Conservation (phyloP, 768 basidiomycete species). For the Sistotremastrum suecicum region DNA sequence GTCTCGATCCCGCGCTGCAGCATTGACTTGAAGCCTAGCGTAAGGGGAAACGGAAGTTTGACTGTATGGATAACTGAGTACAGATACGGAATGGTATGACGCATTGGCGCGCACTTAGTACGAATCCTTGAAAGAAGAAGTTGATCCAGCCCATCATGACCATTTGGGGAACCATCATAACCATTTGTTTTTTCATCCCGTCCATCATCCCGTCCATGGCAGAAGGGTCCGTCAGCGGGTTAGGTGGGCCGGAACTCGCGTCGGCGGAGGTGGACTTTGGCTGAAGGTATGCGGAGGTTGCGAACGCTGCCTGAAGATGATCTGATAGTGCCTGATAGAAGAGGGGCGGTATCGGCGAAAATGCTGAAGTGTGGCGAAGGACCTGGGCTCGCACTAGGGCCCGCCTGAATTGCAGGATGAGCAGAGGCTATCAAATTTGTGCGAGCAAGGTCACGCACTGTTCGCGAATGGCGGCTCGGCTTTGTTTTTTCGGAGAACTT, state of each 20-base stretch:
- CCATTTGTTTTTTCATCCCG: slow-evolving; percentile 97
- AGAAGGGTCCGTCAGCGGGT: slow-evolving; percentile 78
- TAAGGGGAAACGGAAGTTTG: slow-evolving; percentile 92
- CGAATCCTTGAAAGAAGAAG: slow-evolving; percentile 98
- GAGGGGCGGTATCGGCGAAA: slow-evolving; percentile 64
- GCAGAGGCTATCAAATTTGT: slow-evolving; percentile 7
- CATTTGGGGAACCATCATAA: slow-evolving; percentile 99
- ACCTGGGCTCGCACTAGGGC: slow-evolving; percentile 74
- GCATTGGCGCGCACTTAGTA: slow-evolving; percentile 64
- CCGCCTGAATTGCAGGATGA: slow-evolving; percentile 29
- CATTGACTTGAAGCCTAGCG: slow-evolving; percentile 95
- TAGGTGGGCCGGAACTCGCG: slow-evolving; percentile 44
- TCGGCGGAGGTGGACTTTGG: slow-evolving; percentile 57
- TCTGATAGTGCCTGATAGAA: slow-evolving; percentile 67
- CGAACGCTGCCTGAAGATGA: slow-evolving; percentile 57
- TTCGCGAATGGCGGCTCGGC: slow-evolving; percentile 73
- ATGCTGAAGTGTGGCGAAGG: slow-evolving; percentile 64
- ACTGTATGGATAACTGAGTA: slow-evolving; percentile 32
- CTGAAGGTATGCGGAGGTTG: slow-evolving; percentile 72
- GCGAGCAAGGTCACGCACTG: slow-evolving; percentile 43
- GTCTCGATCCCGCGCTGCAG: slow-evolving; percentile 92
- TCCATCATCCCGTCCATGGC: slow-evolving; percentile 99
- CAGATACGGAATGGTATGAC: neutral
- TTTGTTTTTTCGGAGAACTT: slow-evolving; percentile 65
- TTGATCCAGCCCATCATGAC: slow-evolving; percentile 99